phyloP scores from a whole-genome alignment of 2,329 filamentous ascomycete genomes.

The Arthroderma sp. region DNA sequence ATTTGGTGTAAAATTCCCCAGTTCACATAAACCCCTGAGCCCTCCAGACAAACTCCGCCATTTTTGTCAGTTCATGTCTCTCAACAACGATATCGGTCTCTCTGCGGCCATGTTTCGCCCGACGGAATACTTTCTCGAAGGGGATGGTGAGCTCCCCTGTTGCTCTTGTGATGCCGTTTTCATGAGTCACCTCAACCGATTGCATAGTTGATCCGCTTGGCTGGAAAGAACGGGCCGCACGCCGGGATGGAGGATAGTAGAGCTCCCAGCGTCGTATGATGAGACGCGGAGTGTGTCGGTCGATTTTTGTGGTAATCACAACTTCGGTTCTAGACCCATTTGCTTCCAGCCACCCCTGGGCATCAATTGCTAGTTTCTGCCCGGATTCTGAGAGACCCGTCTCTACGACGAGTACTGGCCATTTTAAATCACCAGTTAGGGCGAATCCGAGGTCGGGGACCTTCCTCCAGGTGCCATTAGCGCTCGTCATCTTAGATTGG shows the following conservation, averaged over 20 bases:
- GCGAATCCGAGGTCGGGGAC: background rate
- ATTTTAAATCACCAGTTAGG: background rate
- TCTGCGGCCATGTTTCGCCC: background rate
- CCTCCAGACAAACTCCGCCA: background rate
- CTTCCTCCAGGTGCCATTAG: background rate
- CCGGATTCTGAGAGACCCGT: background rate
- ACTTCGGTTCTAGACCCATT: background rate
- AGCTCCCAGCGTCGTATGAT: conserved; percentile 1
- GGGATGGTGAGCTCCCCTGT: background rate
- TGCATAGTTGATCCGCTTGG: background rate
- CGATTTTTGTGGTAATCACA: background rate
- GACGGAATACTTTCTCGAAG: background rate
- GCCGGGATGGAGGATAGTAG: background rate
- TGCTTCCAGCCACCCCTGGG: conserved; percentile 4
- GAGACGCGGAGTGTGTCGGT: background rate
- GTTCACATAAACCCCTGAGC: background rate
- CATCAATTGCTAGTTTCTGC: conserved; percentile 3
- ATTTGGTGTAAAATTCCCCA: too few species aligned
- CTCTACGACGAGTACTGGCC: background rate
- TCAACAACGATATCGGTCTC: background rate
- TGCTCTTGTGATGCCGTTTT: background rate
- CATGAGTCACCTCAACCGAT: background rate
- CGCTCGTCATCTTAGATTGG: background rate
- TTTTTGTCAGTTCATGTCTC: background rate
- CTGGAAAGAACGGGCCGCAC: background rate